Evolutionary conservation across 805 yeast species (phyloP).

Genomic region (Yamadazyma kitorensis): DNA sequence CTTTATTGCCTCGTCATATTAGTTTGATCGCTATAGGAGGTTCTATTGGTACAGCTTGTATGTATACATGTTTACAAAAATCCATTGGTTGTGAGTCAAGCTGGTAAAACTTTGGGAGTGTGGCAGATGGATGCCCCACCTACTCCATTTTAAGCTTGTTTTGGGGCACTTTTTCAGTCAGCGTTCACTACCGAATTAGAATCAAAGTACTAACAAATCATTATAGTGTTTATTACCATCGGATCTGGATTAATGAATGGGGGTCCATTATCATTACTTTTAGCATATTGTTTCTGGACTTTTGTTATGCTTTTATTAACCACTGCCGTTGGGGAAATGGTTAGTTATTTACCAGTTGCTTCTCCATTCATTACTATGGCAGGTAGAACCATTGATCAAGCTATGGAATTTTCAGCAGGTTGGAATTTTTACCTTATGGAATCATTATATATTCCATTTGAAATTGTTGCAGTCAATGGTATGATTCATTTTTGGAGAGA

Average conservation of each 20-base stretch:
- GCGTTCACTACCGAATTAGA: too few relatives aligned
- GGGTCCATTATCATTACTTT: constrained; percentile 34
- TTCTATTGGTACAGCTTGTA: constrained; percentile 37
- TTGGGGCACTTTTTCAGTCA: too few relatives aligned
- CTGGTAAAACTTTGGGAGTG: too few relatives aligned
- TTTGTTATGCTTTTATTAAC: constrained; percentile 28
- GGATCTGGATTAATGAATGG: constrained; percentile 25
- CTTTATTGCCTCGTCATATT: constrained; percentile 8
- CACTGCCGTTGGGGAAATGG: constrained; percentile 38
- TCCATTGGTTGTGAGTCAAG: too few relatives aligned
- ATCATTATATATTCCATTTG: constrained; percentile 45
- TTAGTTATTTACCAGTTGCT: constrained; percentile 32
- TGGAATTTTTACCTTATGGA: constrained; percentile 42
- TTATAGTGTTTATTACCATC: constrained; percentile 35
- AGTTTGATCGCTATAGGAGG: constrained; percentile 20
- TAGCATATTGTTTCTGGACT: constrained; percentile 34
- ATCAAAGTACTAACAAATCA: too few relatives aligned
- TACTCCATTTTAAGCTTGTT: too few relatives aligned
- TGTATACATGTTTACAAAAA: too few relatives aligned
- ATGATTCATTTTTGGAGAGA: constrained; percentile 53
- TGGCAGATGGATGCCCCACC: too few relatives aligned
- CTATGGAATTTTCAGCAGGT: constrained; percentile 31
- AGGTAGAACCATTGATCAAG: constrained; percentile 37
- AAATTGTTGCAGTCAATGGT: constrained; percentile 48
- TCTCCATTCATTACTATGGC: constrained; percentile 38